Percentiles rank a stretch among this genome's conserved stretches.
These are phyloP conservation scores for Candida labiduridarum DNA, from an alignment of 1,139 yeast species.

Conservation along the genomic window DNA sequence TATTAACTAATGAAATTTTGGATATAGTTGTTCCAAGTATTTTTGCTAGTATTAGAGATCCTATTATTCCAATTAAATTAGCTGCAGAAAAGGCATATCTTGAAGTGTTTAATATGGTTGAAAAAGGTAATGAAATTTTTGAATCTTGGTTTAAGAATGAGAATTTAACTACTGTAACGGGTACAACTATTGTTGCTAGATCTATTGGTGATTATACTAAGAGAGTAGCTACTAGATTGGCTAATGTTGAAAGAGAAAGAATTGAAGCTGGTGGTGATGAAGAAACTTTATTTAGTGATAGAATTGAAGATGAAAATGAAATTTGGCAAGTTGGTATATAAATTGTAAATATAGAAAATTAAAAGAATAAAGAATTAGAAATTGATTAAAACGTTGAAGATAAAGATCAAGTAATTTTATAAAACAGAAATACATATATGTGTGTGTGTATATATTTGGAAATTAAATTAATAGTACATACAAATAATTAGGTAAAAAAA, in stretches of 20 bases:
- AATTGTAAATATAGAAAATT: not conserved
- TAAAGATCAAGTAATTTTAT: not conserved
- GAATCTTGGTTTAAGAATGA: constrained; percentile 56
- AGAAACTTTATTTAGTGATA: constrained; percentile 81
- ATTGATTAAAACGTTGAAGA: not conserved
- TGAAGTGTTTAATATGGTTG: constrained; percentile 72
- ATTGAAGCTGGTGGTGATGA: constrained; percentile 89
- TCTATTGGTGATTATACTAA: constrained; percentile 86
- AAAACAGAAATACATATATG: not conserved
- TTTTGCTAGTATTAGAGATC: constrained; percentile 82
- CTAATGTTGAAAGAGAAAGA: constrained; percentile 83
- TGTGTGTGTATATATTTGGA: too few relatives aligned
- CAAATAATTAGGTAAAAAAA: not conserved
- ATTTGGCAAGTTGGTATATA: constrained; percentile 80
- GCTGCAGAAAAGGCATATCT: constrained; percentile 94
- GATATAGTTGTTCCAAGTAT: constrained; percentile 70
- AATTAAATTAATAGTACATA: not conserved
- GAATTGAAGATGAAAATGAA: constrained; percentile 82
- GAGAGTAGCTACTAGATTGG: constrained; percentile 84
- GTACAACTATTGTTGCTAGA: constrained; percentile 60
- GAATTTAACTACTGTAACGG: constrained; percentile 41
- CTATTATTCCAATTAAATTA: constrained; percentile 83
- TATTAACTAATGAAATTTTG: constrained; percentile 48
- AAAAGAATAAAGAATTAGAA: not conserved
- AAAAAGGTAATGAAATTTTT: constrained; percentile 58